Percentiles rank a stretch among this genome's conserved stretches.
Conservation (phyloP, 2,329 filamentous ascomycete species). For the Ceratocystis cubensis region DNA sequence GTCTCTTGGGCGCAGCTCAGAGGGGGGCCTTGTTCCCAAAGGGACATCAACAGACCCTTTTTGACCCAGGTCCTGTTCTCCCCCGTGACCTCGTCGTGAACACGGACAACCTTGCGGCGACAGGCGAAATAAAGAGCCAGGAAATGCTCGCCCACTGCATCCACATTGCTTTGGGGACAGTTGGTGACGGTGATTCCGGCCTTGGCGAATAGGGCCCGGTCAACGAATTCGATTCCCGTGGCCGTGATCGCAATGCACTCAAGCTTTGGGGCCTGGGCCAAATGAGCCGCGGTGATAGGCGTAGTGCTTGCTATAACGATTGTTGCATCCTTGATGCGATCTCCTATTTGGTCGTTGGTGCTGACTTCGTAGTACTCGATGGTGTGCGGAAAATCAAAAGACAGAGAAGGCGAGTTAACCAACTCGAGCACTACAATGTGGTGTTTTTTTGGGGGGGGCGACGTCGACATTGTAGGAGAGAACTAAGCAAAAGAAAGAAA, state of each 20-base stretch:
- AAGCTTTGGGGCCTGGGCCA: conserved; percentile 9
- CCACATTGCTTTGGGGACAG: conserved; percentile 19
- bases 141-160: conserved; percentile 16
- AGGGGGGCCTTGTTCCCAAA: conserved; percentile 23
- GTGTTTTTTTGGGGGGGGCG: conserved; percentile 21
- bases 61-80: conserved; percentile 3
- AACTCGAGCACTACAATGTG: conserved; percentile 17
- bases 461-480: background rate
- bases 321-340: conserved; percentile 17
- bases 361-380: conserved; percentile 11
- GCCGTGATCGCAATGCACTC: conserved; percentile 16
- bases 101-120: conserved; percentile 10
- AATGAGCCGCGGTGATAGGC: conserved; percentile 8
- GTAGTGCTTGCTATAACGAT: conserved; percentile 19
- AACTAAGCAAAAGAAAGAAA: background rate
- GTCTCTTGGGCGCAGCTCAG: conserved; percentile 25
- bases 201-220: conserved; percentile 13
- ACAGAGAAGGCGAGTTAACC: conserved; percentile 13
- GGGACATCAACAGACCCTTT: conserved; percentile 9
- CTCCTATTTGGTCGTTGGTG: conserved; percentile 6
- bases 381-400: conserved; percentile 17
- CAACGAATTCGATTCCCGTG: conserved; percentile 18
- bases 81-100: conserved; percentile 5
- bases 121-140: conserved; percentile 18
- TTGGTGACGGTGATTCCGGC: conserved; percentile 17